Evolutionary conservation across 2,329 filamentous ascomycete genomes (phyloP).

Genomic region (Pseudopithomyces maydicus): DNA sequence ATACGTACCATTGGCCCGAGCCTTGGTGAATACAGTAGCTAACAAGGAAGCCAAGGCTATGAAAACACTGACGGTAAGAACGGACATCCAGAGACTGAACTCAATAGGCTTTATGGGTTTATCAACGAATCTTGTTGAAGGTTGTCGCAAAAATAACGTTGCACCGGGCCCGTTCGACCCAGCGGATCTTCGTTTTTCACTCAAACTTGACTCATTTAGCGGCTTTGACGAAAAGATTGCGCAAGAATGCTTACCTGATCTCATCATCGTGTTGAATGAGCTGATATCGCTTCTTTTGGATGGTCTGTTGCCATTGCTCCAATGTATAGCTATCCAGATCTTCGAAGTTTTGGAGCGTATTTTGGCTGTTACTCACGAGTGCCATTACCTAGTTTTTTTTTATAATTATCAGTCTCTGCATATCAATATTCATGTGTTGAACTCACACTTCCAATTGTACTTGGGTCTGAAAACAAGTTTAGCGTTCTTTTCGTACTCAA

Average conservation of each 20-base stretch:
- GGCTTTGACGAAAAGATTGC: too few relatives aligned
- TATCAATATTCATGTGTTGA: not conserved
- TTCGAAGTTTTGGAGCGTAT: conserved; percentile 26
- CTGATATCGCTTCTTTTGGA: conserved; percentile 24
- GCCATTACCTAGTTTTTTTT: conserved; percentile 32
- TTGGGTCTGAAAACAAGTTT: conserved; percentile 40
- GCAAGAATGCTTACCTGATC: conserved; percentile 12
- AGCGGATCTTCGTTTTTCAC: too few relatives aligned
- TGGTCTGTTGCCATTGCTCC: conserved; percentile 17
- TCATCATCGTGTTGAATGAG: conserved; percentile 13
- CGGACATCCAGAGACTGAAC: conserved; percentile 22
- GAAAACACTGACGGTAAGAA: conserved; percentile 22
- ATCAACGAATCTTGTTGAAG: conserved; percentile 10
- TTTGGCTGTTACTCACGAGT: conserved; percentile 30
- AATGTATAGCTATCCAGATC: conserved; percentile 26
- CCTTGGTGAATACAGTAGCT: conserved; percentile 21
- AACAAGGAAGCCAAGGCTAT: conserved; percentile 18
- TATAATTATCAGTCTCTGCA: not conserved
- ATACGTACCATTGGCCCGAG: conserved; percentile 19
- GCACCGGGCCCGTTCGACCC: too few relatives aligned
- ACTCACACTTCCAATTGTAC: conserved; percentile 34
- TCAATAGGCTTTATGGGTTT: conserved; percentile 30
- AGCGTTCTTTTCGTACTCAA: conserved; percentile 21
- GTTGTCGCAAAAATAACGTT: too few relatives aligned
- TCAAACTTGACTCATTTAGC: too few relatives aligned